Conservation (phyloP, 2,329 filamentous ascomycete genomes). For the Xylaria arbuscula region DNA sequence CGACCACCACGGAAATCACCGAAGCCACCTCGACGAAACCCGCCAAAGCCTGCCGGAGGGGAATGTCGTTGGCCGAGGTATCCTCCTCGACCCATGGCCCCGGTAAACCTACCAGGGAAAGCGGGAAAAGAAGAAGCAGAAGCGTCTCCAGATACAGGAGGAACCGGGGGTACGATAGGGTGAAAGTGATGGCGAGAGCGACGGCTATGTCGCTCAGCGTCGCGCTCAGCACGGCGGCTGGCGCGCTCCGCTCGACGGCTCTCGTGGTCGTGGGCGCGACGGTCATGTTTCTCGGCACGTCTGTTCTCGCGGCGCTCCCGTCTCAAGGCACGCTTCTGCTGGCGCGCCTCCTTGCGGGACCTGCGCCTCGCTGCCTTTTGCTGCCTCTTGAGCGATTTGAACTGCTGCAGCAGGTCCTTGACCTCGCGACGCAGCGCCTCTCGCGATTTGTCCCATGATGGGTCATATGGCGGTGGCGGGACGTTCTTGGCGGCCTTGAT, state of each 20-base stretch:
- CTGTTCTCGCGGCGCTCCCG: constrained; percentile 44
- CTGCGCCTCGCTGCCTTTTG: constrained; percentile 53
- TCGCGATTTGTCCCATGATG: constrained; percentile 24
- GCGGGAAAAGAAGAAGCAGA: neutral
- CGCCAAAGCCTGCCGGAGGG: neutral
- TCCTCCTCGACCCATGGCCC: constrained; percentile 8
- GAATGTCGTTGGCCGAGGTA: constrained; percentile 3
- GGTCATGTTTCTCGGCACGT: constrained; percentile 29
- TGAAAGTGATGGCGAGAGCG: constrained; percentile 16
- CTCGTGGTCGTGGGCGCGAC: constrained; percentile 17
- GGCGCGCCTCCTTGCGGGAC: constrained; percentile 50
- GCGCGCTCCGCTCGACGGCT: constrained; percentile 18
- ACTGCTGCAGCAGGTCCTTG: constrained; percentile 56
- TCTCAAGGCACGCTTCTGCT: constrained; percentile 44
- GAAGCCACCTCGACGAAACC: constrained; percentile 9
- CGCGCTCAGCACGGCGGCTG: constrained; percentile 25
- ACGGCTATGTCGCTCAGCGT: constrained; percentile 26
- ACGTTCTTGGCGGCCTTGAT: constrained; percentile 55
- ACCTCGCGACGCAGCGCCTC: constrained; percentile 47
- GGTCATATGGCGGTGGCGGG: constrained; percentile 24
- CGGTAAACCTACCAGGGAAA: constrained; percentile 4
- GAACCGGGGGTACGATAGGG: neutral
- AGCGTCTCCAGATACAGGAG: neutral
- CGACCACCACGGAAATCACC: neutral
- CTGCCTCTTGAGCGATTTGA: constrained; percentile 57